A percentile compares a stretch with the other conserved stretches of the same genome.
phyloP scores from a whole-genome alignment of 2,329 filamentous ascomycete species.

The Dothidotthia symphoricarpi region DNA sequence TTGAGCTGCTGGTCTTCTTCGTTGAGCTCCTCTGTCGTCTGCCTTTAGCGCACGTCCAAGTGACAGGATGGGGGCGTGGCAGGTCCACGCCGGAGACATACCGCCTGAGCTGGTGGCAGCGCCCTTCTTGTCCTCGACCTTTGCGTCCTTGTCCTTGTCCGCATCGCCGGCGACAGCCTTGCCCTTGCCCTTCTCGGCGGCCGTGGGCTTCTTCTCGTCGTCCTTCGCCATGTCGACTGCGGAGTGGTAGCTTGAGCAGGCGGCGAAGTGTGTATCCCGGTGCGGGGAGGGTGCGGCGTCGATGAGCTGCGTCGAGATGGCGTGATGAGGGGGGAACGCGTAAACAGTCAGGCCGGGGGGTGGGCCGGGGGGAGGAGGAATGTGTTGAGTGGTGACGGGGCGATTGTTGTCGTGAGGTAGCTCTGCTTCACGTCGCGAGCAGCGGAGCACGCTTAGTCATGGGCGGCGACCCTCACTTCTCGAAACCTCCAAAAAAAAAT shows the following conservation, averaged over 20 bases:
- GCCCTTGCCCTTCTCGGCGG: constrained; percentile 92
- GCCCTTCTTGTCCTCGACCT: constrained; percentile 74
- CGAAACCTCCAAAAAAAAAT: constrained; percentile 28
- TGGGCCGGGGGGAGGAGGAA: constrained; percentile 11
- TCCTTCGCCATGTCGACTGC: constrained; percentile 79
- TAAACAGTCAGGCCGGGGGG: too few relatives aligned
- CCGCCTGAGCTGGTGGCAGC: constrained; percentile 62
- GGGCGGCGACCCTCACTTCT: constrained; percentile 10
- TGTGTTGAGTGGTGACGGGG: constrained; percentile 17
- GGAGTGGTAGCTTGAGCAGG: constrained; percentile 34
- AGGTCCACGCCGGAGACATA: constrained; percentile 40
- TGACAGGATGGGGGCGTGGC: constrained; percentile 9
- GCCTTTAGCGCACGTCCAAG: constrained; percentile 23
- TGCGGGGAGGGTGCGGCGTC: constrained; percentile 12
- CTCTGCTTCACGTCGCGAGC: constrained; percentile 15
- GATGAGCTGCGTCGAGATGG: constrained; percentile 6
- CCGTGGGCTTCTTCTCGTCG: constrained; percentile 77
- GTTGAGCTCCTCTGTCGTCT: constrained; percentile 77
- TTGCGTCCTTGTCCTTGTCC: constrained; percentile 57
- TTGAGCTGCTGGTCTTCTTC: constrained; percentile 99
- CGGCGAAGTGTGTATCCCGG: constrained; percentile 30
- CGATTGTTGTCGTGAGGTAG: constrained; percentile 33
- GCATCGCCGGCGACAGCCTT: constrained; percentile 75
- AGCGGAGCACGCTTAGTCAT: constrained; percentile 1
- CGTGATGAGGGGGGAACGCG: constrained; percentile 1